phyloP scores from a whole-genome alignment of 148 eudicot genomes.

The Cornus controversa region DNA sequence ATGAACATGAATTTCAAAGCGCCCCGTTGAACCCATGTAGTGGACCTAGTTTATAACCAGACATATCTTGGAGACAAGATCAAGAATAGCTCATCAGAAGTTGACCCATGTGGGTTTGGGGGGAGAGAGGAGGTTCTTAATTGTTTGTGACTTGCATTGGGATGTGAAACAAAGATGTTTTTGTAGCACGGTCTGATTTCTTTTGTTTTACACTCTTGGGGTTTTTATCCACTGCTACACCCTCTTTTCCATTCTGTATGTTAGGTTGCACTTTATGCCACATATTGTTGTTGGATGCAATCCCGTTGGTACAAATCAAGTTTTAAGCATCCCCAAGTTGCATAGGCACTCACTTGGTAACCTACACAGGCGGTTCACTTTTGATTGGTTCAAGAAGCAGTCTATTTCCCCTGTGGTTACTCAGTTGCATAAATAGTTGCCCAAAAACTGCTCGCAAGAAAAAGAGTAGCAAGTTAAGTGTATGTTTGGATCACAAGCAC shows the following conservation, averaged over 20 bases:
- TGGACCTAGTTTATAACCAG: background rate
- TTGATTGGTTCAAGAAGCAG: background rate
- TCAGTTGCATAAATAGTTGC: background rate
- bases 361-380: background rate
- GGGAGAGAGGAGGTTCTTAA: no score
- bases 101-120: no score
- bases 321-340: background rate
- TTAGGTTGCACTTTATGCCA: background rate
- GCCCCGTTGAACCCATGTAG: background rate
- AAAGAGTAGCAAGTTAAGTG: background rate
- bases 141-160: no score
- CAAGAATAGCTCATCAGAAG: background rate
- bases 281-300: background rate
- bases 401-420: background rate
- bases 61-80: background rate
- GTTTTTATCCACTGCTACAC: no score
- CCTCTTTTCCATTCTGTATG: no score
- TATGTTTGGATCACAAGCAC: background rate
- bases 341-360: background rate
- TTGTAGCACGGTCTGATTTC: background rate
- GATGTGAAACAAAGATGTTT: no score
- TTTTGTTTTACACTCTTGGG: no score
- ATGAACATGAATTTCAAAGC: no score
- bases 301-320: background rate
- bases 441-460: background rate